Conservation (phyloP, 495 filamentous ascomycete genomes). For the Aspergillus heteromorphus region DNA sequence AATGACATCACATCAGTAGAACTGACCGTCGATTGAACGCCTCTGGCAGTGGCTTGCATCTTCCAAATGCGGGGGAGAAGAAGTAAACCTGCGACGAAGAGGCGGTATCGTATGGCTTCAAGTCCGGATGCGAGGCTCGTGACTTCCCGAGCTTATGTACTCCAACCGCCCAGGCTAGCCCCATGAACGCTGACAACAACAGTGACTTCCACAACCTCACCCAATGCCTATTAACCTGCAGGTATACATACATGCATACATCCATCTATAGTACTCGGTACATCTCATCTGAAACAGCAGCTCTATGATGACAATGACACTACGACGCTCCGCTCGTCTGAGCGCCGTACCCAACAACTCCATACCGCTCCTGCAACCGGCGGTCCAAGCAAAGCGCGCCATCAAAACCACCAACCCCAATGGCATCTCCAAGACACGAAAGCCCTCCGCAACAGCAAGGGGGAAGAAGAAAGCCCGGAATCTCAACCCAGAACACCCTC, state of each 20-base stretch:
- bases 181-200: not conserved
- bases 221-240: not conserved
- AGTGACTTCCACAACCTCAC: not conserved
- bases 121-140: not conserved
- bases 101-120: not conserved
- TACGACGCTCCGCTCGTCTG: slow-evolving; percentile 55
- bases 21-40: no score
- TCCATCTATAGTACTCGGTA: no score
- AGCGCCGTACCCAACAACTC: slow-evolving; percentile 32
- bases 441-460: slow-evolving; percentile 15
- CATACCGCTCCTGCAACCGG: slow-evolving; percentile 34
- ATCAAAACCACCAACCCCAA: slow-evolving; percentile 19
- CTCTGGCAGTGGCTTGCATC: not conserved
- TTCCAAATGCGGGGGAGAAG: not conserved
- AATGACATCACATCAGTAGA: not conserved
- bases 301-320: slow-evolving; percentile 52
- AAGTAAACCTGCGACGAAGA: not conserved
- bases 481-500: not conserved
- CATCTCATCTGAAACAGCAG: not conserved
- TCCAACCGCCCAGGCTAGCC: not conserved
- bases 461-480: slow-evolving; percentile 4
- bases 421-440: slow-evolving; percentile 30
- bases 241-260: no score
- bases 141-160: not conserved
- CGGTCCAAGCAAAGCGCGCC: slow-evolving; percentile 16